A percentile compares a stretch with the other conserved stretches of the same genome.
Evolutionary conservation across 441 rosid species (phyloP).

Genomic region (Arabidopsis lyrata): DNA sequence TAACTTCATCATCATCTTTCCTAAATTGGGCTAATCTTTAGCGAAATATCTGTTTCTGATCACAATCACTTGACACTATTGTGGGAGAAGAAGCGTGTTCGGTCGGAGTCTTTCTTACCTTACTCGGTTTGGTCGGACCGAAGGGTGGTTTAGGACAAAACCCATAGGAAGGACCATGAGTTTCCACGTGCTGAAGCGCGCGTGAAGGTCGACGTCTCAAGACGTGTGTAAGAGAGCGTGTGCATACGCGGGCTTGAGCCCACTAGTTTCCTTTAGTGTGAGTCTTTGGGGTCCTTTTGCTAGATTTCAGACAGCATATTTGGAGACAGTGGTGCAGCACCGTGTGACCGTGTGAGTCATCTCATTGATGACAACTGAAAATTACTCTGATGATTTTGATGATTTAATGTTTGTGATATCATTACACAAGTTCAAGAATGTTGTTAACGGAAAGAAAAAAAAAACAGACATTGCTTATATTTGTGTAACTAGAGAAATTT

Average conservation of each 20-base stretch:
- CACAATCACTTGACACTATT: constrained; percentile 30
- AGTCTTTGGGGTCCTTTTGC: background rate
- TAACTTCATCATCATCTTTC: constrained; percentile 31
- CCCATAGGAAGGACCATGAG: background rate
- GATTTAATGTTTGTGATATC: too few species aligned
- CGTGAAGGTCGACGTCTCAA: constrained; percentile 13
- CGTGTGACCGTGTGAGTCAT: constrained; percentile 13
- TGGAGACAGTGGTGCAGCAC: constrained; percentile 6
- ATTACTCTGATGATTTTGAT: background rate
- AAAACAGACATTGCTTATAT: too few species aligned
- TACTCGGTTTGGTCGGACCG: constrained; percentile 16
- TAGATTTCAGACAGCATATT: background rate
- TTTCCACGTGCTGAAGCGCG: background rate
- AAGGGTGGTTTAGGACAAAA: background rate
- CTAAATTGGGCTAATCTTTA: constrained; percentile 40
- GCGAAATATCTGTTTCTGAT: constrained; percentile 41
- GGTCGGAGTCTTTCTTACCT: constrained; percentile 18
- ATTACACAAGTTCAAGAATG: too few species aligned
- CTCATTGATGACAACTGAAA: background rate
- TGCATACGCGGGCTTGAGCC: constrained; percentile 26
- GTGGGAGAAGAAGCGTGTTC: constrained; percentile 37
- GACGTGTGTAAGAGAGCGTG: background rate
- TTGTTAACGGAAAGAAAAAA: too few species aligned
- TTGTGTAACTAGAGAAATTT: too few species aligned
- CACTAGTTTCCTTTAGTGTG: constrained; percentile 2